Evolutionary conservation across 352 stramenopile genomes (phyloP), one percentile per base, ranked within the genome.

Genomic region (Globisporangium nunn): DNA sequence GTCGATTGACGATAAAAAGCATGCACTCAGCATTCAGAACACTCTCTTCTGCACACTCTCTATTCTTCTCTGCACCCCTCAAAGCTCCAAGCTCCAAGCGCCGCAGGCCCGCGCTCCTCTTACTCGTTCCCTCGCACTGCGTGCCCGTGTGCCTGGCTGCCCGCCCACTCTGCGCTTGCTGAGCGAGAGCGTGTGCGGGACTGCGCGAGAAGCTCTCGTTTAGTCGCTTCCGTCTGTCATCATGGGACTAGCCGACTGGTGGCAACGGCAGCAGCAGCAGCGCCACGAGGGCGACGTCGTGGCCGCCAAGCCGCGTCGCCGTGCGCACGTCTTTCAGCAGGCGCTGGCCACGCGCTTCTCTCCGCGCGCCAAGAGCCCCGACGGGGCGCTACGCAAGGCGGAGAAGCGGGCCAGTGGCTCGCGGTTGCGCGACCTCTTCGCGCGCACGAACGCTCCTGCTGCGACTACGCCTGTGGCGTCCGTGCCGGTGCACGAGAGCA

Each of bases 231-330:
- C 43, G 10, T 14, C 23, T 12, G 44, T 18, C 44, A 10, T 29
- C 30, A 63, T 63, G 57, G 57, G 57, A 4, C 48, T 63, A 41
- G 51, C 50, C 8, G 57, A 63, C 17, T 63, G 57, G 57, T 63
- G 50, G 57, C 40, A 53, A 23, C 23, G 23, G 7, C 33, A 62
- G 12, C 57, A 46, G 43, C 53, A 59, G 48, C 57, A 33, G 39
- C n/a, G 44, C 28, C 23, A 47, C 35, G 50, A 48, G n/a, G 14
- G 18, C 1, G 44, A 41, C n/a, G 50, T 48, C 35, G 54, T 31
- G 12, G 28, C 7, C 23, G 43, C 44, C 35, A 60, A 45, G 48
- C 55, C 40, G 40, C 56, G 56, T 33, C 47, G 8, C 12, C 41
- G 2, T n/a, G 43, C 50, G 18, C 57, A 54, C 17, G 15, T 63